Percentiles rank a stretch among this genome's conserved stretches.
Evolutionary conservation across 139 green algal genomes (phyloP).

Genomic region (Auxenochlorella protothecoides): DNA sequence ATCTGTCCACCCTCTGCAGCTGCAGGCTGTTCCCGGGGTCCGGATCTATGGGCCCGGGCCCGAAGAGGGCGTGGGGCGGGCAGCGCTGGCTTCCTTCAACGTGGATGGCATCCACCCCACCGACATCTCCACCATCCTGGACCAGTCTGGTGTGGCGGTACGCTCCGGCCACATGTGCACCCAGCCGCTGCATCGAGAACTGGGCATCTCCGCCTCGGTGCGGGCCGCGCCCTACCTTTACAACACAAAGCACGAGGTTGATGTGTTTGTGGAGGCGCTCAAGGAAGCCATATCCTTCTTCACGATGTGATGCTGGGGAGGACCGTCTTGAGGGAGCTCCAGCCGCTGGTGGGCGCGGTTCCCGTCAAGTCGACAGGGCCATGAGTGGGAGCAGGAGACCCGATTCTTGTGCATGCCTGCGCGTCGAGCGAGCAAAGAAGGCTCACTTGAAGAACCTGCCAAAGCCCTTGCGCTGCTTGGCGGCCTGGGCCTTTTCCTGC

Average conservation of each 20-base stretch:
- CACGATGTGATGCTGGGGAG: background rate
- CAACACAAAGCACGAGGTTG: slow-evolving; percentile 86
- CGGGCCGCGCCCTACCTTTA: slow-evolving; percentile 90
- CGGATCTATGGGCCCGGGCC: slow-evolving; percentile 80
- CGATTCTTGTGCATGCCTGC: background rate
- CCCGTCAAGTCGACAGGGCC: background rate
- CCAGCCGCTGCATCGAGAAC: slow-evolving; percentile 81
- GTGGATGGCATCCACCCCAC: slow-evolving; percentile 89
- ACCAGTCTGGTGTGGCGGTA: slow-evolving; percentile 79
- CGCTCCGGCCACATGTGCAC: slow-evolving; percentile 95
- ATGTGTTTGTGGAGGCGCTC: slow-evolving; percentile 73
- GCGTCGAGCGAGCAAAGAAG: background rate
- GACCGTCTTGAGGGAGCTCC: slow-evolving; percentile 1
- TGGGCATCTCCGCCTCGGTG: slow-evolving; percentile 72
- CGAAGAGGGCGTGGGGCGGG: slow-evolving; percentile 33
- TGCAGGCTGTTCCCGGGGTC: slow-evolving; percentile 54
- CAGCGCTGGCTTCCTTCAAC: slow-evolving; percentile 89
- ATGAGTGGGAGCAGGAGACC: background rate
- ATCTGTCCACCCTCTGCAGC: slow-evolving; percentile 9
- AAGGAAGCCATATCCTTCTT: slow-evolving; percentile 86
- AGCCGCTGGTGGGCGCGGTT: slow-evolving; percentile 2
- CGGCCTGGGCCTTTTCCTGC: background rate
- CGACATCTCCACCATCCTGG: slow-evolving; percentile 88
- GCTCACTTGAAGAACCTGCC: background rate
- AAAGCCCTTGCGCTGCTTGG: background rate